Percentiles rank a stretch among this genome's conserved stretches.
Evolutionary conservation across 352 stramenopile species (phyloP).

Genomic region (Pilasporangium apinafurcum): DNA sequence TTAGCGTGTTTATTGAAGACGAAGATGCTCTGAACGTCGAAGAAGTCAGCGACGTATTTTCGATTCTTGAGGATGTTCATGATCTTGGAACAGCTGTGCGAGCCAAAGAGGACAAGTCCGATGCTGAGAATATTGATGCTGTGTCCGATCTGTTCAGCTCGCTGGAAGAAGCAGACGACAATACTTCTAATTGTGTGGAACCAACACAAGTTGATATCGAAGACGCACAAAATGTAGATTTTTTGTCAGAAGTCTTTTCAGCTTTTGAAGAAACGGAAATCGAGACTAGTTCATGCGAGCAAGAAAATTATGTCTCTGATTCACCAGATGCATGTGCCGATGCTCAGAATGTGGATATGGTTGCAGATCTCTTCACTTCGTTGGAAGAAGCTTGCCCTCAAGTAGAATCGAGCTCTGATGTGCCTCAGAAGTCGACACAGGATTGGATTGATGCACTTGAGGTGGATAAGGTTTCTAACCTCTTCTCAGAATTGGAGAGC

Average conservation of each 20-base stretch:
- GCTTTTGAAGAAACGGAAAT: constrained; percentile 17
- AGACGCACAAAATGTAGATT: constrained; percentile 13
- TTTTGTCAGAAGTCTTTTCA: constrained; percentile 14
- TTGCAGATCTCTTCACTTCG: constrained; percentile 27
- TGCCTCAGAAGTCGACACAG: constrained; percentile 5
- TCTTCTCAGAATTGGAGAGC: constrained; percentile 41
- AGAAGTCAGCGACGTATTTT: constrained; percentile 48
- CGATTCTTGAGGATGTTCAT: constrained; percentile 22
- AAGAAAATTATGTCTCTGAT: neutral
- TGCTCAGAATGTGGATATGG: constrained; percentile 34
- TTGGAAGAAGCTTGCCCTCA: constrained; percentile 14
- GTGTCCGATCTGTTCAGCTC: constrained; percentile 14
- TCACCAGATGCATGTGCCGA: constrained; percentile 9
- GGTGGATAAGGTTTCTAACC: constrained; percentile 33
- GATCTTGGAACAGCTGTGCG: neutral
- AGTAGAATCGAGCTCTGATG: neutral
- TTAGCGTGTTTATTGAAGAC: constrained; percentile 38
- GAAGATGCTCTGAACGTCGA: constrained; percentile 50
- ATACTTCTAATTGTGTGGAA: neutral
- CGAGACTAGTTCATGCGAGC: neutral
- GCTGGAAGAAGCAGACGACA: constrained; percentile 2
- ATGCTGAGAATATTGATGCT: constrained; percentile 19
- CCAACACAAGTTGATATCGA: neutral
- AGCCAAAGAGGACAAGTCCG: constrained; percentile 3
- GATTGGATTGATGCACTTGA: constrained; percentile 52